Conservation (phyloP, 805 yeast species). For the Candida pseudoglaebosa region DNA sequence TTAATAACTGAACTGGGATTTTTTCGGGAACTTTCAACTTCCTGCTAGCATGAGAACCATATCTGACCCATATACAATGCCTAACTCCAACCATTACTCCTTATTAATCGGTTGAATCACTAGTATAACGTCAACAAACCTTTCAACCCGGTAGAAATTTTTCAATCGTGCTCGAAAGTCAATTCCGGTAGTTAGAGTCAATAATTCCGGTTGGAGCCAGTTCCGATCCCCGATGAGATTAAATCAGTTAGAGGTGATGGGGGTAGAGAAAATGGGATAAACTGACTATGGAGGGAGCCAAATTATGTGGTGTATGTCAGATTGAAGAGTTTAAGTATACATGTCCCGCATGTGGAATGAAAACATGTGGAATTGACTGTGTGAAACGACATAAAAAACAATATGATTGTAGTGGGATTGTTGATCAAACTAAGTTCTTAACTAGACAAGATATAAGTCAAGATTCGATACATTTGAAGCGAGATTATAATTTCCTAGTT, state of each 20-base stretch:
- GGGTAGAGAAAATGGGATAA: background rate
- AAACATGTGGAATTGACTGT: constrained; percentile 70
- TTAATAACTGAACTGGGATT: constrained; percentile 71
- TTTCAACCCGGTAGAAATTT: background rate
- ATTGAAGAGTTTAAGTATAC: constrained; percentile 52
- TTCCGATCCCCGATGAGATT: background rate
- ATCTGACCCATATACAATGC: background rate
- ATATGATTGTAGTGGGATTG: constrained; percentile 60
- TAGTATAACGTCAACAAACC: too few species aligned
- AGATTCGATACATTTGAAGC: constrained; percentile 51
- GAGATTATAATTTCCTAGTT: constrained; percentile 79
- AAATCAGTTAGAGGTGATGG: background rate
- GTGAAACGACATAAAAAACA: constrained; percentile 65
- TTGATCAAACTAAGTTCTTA: constrained; percentile 59
- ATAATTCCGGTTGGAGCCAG: background rate
- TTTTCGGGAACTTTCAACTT: constrained; percentile 20
- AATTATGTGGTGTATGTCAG: constrained; percentile 32
- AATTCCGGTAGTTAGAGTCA: too few species aligned
- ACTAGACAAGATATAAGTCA: constrained; percentile 40
- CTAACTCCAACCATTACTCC: background rate
- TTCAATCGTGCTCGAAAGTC: too few species aligned
- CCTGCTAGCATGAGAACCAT: constrained; percentile 5
- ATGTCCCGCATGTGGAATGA: constrained; percentile 72
- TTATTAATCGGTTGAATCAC: too few species aligned
- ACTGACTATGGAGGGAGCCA: background rate